Conservation (phyloP, 2,329 filamentous ascomycete genomes). For the Trichoderma lentiforme region DNA sequence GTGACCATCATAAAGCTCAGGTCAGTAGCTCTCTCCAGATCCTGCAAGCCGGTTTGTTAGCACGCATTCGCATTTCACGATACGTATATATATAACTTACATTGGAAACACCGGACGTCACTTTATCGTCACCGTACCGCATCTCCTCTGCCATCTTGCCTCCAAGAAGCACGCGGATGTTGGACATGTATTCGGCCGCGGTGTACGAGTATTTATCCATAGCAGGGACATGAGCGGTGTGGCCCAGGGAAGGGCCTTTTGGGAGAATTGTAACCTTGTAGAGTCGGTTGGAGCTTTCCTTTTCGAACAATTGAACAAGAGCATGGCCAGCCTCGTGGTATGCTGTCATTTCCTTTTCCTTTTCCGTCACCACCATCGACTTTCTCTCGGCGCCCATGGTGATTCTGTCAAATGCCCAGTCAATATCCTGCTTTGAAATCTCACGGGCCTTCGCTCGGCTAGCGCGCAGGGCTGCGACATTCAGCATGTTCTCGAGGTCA, state of each 20-base stretch:
- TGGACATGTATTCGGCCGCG: slow-evolving; percentile 77
- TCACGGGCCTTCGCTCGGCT: slow-evolving; percentile 76
- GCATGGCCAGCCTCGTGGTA: slow-evolving; percentile 97
- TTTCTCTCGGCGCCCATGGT: slow-evolving; percentile 93
- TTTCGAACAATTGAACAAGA: slow-evolving; percentile 78
- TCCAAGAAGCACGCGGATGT: slow-evolving; percentile 77
- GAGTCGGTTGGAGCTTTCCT: slow-evolving; percentile 67
- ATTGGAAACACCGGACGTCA: slow-evolving; percentile 80
- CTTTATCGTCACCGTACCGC: slow-evolving; percentile 84
- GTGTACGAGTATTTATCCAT: slow-evolving; percentile 89
- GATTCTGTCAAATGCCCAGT: slow-evolving; percentile 98
- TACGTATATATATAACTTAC: slow-evolving; percentile 46
- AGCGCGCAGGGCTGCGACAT: slow-evolving; percentile 92
- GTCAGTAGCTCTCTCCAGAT: slow-evolving; percentile 77
- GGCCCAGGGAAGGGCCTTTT: slow-evolving; percentile 78
- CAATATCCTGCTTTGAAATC: slow-evolving; percentile 77
- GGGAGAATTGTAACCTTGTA: slow-evolving; percentile 99
- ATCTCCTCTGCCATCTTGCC: slow-evolving; percentile 90
- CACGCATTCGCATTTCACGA: background rate
- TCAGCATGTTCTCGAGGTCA: slow-evolving; percentile 94
- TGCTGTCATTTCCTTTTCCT: slow-evolving; percentile 94
- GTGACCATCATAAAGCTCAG: slow-evolving; percentile 88
- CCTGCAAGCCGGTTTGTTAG: slow-evolving; percentile 44
- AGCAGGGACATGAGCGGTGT: slow-evolving; percentile 83
- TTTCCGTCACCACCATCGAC: slow-evolving; percentile 83